Evolutionary conservation across 495 filamentous ascomycete genomes (phyloP), one percentile per base, ranked within the genome.

Genomic region (Copromyces sp.): DNA sequence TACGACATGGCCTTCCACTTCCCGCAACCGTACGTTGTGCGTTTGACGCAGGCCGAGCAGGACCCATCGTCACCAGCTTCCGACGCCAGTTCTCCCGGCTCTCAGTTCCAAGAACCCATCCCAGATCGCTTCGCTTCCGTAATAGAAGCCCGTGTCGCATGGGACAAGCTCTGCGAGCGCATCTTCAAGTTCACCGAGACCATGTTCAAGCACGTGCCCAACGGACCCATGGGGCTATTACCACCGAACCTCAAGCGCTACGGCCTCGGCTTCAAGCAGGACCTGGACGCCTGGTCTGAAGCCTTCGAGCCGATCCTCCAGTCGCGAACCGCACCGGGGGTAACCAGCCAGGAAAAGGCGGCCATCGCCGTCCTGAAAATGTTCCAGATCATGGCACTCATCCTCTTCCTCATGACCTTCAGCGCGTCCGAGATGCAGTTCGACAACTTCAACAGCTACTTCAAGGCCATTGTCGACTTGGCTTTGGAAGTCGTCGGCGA

Each of bases 1-100:
- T 88, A 88, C 78, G 86, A 88, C 75, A 85, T 88, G 84, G 86
- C 86, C 65, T 87, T 88, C 79, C 86, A 88, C 72, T 88, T 88
- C 70, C 86, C 86, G n/a, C 81, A 86, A 17, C 86, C 86, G 17
- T 86, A 79, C 42, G 85, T 88, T 6, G 86, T 88, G 68, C 83
- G 83, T 14, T 80, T 88, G n/a, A 84, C 81, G 78, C 82, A 5
- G 74, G 74, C 78, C 20, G 72, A 73, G 71, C 74, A 81, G 40
- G 71, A 82, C 69, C 75, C 81, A 11, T 72, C 77, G 0, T 85
- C 86, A 0, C 83, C 84, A 1, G 73, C 78, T 6, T 84, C 84
- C 12, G 83, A 86, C 7, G 80, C 74, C 2, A 78, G 81, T 17
- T 85, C 84, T 7, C 82, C 84, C 0, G 77, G 81, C 11, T 82